Evolutionary conservation across 2,329 filamentous ascomycete genomes (phyloP), one percentile per base, ranked within the genome.

Genomic region (Penicillium sp.): DNA sequence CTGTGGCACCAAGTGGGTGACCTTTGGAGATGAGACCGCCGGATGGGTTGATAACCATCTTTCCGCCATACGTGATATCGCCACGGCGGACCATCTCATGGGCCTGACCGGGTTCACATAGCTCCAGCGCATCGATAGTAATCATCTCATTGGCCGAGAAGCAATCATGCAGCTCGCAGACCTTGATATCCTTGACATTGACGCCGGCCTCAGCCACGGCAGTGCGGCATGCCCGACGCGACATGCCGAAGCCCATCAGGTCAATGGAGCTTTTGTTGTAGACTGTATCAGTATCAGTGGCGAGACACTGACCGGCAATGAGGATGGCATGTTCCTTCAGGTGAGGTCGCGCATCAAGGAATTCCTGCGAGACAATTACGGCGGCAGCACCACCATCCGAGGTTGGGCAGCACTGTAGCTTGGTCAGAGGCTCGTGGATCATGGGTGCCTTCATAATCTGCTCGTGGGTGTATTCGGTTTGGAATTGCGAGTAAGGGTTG

Each of bases 401-500:
- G 1, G 93, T 97, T 1, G 94, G 93, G 77, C 93, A 97, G 83
- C 93, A 97, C 79, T 97, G 94, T n/a, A 97, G 86, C 78, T 97
- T 97, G 56, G 94, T 97, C 54, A 97, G 82, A 16, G 93, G 93
- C 62, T 85, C 85, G 77, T 90, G 86, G 74, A 97, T 90, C 82
- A 86, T 89, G 57, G 90, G 81, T 0, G 90, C 79, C 37, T 87
- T 80, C 70, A 90, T 75, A 72, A 97, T 82, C 76, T 97, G 87
- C 32, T 96, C 89, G 39, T 88, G 85, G 0, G 89, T 89, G 79
- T 97, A 97, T 72, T 93, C 90, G 69, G 95, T 85, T 69, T 88
- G 89, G 82, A 99, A 97, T 76, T 97, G 93, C n/a, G 91, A 93
- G 81, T 99, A 99, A 10, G 93, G 93, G 81, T 97, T 97, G 64